A percentile compares a stretch with the other conserved stretches of the same genome.
Evolutionary conservation across 2,329 filamentous ascomycete genomes (phyloP).

Genomic region (Fusarium subtropicale): DNA sequence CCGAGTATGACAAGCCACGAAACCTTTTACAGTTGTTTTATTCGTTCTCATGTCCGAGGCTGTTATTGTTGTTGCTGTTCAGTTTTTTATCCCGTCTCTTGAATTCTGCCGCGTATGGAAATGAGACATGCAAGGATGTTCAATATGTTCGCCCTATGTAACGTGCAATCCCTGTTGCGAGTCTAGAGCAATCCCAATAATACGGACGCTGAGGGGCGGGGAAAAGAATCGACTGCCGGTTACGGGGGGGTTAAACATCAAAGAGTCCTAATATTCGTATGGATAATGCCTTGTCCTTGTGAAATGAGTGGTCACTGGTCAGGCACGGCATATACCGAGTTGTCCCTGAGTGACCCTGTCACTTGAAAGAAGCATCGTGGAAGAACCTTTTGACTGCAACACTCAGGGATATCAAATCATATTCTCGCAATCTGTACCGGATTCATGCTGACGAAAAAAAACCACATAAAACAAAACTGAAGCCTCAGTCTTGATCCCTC

Average conservation of each 20-base stretch:
- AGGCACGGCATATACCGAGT: not conserved
- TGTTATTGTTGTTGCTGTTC: not conserved
- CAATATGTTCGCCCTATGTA: not conserved
- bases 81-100: not conserved
- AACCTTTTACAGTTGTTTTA: not conserved
- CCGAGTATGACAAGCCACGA: not conserved
- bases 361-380: not conserved
- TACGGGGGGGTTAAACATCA: not conserved
- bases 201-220: not conserved
- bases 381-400: not conserved
- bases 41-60: not conserved
- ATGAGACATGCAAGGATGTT: slow-evolving; percentile 1
- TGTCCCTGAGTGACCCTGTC: not conserved
- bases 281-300: not conserved
- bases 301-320: not conserved
- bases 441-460: not conserved
- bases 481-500: not conserved
- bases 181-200: not conserved
- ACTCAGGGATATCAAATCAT: not conserved
- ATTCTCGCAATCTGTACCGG: not conserved
- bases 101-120: not conserved
- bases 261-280: not conserved
- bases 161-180: not conserved
- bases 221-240: not conserved
- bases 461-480: not conserved